Conservation (phyloP, 768 basidiomycete species). For the Tricholoma terreum region DNA sequence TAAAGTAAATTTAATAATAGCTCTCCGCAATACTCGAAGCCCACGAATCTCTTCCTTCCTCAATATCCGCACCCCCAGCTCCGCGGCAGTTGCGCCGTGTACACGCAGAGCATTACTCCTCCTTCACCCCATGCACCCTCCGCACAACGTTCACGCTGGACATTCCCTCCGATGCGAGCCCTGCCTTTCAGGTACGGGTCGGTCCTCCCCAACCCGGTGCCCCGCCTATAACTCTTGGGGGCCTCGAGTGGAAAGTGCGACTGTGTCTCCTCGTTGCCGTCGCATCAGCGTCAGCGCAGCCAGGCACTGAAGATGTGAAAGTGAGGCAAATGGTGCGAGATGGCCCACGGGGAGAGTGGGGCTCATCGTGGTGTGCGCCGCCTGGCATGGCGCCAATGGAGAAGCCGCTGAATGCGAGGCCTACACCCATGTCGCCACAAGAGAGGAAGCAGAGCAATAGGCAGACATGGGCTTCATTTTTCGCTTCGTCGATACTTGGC, state of each 20-base stretch:
- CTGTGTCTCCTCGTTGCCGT: conserved; percentile 83
- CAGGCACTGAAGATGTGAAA: conserved; percentile 49
- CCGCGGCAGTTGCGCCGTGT: conserved; percentile 61
- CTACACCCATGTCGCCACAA: conserved; percentile 13
- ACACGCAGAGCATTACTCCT: conserved; percentile 84
- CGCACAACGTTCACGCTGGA: conserved; percentile 87
- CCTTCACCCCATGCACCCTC: conserved; percentile 66
- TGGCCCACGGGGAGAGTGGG: conserved; percentile 69
- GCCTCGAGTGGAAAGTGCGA: conserved; percentile 87
- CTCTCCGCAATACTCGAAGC: conserved; percentile 88
- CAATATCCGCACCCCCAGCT: conserved; percentile 46
- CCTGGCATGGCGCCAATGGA: conserved; percentile 59
- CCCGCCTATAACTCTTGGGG: conserved; percentile 45
- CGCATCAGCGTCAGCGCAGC: conserved; percentile 43
- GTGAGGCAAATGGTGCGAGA: conserved; percentile 54
- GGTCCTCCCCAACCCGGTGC: conserved; percentile 29
- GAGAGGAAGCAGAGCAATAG: conserved; percentile 17
- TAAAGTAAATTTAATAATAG: conserved; percentile 33
- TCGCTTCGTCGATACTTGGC: conserved; percentile 35
- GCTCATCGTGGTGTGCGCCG: conserved; percentile 60
- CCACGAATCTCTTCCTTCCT: conserved; percentile 75
- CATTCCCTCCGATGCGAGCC: conserved; percentile 89
- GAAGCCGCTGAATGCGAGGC: conserved; percentile 31
- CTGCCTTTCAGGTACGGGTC: conserved; percentile 72
- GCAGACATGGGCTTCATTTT: conserved; percentile 38